Evolutionary conservation across 176 grass and related monocot species (phyloP).

Genomic region (Coix lacrymajobi): DNA sequence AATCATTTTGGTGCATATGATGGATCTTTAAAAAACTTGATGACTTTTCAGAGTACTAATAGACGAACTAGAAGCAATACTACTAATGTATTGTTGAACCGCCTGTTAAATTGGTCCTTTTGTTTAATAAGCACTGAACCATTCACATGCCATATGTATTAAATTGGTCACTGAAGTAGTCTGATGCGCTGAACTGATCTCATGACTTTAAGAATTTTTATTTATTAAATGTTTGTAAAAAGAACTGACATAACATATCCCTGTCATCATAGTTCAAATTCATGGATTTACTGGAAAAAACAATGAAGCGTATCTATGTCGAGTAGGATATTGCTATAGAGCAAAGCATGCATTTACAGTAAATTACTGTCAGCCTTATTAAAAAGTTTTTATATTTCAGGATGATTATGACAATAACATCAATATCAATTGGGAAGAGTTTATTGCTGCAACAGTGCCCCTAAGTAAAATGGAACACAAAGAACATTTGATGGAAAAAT

Average conservation of each 20-base stretch:
- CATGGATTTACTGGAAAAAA: background rate
- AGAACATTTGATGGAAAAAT: constrained; percentile 50
- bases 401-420: constrained; percentile 43
- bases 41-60: background rate
- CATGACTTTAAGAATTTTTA: background rate
- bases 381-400: constrained; percentile 13
- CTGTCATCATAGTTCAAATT: background rate
- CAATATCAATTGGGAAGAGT: constrained; percentile 57
- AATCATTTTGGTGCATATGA: background rate
- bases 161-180: background rate
- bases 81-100: background rate
- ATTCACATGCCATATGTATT: background rate
- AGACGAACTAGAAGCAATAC: background rate
- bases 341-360: background rate
- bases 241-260: background rate
- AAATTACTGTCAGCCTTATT: background rate
- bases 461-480: constrained; percentile 56
- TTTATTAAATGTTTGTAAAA: background rate
- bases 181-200: background rate
- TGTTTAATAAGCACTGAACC: background rate
- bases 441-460: constrained; percentile 59
- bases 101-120: background rate
- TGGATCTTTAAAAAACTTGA: background rate
- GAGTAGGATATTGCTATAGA: background rate
- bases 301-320: background rate